Conservation (phyloP, 2,329 filamentous ascomycete species). For the Colletotrichum chlorophyti region DNA sequence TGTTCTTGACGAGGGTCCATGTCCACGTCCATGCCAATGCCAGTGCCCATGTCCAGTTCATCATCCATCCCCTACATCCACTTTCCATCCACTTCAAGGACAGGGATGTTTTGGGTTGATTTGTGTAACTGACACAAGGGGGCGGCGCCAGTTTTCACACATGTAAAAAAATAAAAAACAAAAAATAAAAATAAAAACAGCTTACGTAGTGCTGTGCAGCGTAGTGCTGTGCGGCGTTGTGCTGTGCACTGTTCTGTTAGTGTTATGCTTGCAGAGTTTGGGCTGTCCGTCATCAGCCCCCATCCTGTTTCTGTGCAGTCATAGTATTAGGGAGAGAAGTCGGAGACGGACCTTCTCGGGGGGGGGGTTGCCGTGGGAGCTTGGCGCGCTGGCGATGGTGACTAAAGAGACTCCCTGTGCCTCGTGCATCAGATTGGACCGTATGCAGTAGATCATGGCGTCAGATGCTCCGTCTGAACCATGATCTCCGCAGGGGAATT, state of each 20-base stretch:
- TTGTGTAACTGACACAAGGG: constrained; percentile 28
- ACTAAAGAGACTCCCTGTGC: constrained; percentile 23
- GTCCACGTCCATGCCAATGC: too few species aligned
- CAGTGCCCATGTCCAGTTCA: too few species aligned
- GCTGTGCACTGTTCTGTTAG: constrained; percentile 10
- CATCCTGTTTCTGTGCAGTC: too few species aligned
- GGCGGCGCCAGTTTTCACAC: constrained; percentile 28
- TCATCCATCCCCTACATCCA: too few species aligned
- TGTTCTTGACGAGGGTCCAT: constrained; percentile 23
- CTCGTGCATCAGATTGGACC: constrained; percentile 44
- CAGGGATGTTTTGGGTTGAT: constrained; percentile 28
- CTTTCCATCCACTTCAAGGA: too few species aligned
- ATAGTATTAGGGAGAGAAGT: too few species aligned
- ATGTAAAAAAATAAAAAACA: too few species aligned
- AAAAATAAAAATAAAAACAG: too few species aligned
- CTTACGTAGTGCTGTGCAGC: constrained; percentile 12
- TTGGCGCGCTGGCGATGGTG: constrained; percentile 17
- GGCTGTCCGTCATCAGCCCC: neutral
- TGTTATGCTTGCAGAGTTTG: neutral
- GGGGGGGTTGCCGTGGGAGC: constrained; percentile 26
- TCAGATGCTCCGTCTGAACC: constrained; percentile 48
- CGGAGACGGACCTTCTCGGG: too few species aligned
- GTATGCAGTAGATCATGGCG: constrained; percentile 46
- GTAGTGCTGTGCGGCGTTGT: constrained; percentile 31
- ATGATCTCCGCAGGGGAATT: constrained; percentile 45